These are phyloP conservation scores for Globisporangium polare DNA, from an alignment of 352 stramenopile species.

Conservation along the genomic window DNA sequence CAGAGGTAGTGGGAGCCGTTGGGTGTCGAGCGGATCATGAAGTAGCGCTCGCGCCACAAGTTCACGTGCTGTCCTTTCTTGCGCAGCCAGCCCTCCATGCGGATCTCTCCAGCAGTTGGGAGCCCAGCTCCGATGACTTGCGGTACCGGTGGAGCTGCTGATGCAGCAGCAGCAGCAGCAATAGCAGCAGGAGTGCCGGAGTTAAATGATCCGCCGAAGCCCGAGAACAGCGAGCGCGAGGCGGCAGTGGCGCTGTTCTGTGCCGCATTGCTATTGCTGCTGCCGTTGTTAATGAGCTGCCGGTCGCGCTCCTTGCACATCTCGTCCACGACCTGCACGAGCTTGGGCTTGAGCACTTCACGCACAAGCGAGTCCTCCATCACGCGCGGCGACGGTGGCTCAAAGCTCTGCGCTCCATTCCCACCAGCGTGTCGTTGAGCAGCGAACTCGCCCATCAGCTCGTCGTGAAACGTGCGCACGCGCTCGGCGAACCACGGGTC, in stretches of 20 bases:
- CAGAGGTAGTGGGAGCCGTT: conserved; percentile 79
- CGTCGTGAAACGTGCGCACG: conserved; percentile 52
- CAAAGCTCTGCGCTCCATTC: neutral
- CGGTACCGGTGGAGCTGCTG: neutral
- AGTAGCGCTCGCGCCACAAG: conserved; percentile 83
- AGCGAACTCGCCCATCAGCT: conserved; percentile 49
- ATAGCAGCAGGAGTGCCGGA: neutral
- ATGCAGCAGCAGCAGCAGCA: conserved; percentile 1
- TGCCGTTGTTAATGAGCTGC: conserved; percentile 1
- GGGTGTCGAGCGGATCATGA: conserved; percentile 82
- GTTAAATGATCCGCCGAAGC: neutral
- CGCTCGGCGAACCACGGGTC: conserved; percentile 47
- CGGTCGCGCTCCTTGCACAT: conserved; percentile 61
- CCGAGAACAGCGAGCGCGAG: conserved; percentile 5
- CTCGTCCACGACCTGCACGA: conserved; percentile 74
- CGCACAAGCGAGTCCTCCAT: conserved; percentile 53
- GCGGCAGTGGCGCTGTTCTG: neutral
- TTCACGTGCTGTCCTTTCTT: conserved; percentile 88
- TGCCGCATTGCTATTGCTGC: neutral
- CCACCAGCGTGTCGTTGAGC: conserved; percentile 11
- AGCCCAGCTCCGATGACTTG: conserved; percentile 9
- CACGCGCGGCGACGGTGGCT: conserved; percentile 20
- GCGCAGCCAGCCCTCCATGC: conserved; percentile 82
- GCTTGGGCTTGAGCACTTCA: conserved; percentile 71
- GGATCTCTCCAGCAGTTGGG: conserved; percentile 55